These are phyloP conservation scores for Calycina marina DNA, from an alignment of 2,329 filamentous ascomycete species.

Conservation along the genomic window DNA sequence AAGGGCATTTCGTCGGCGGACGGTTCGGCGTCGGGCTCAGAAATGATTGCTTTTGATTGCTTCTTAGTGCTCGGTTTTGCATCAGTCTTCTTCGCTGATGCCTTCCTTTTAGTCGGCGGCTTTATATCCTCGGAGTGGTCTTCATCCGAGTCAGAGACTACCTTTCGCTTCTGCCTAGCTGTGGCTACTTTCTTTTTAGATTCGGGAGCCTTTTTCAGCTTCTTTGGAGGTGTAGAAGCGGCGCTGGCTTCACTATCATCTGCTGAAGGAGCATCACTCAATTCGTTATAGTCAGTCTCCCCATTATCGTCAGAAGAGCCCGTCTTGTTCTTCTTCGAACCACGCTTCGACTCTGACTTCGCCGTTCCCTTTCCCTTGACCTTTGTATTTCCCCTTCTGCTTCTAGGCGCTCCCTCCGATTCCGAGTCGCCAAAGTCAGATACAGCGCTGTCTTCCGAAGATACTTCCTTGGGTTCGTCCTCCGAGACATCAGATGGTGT, in stretches of 20 bases:
- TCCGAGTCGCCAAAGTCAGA: conserved; percentile 11
- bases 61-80: neutral
- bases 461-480: conserved; percentile 4
- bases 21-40: conserved; percentile 14
- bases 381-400: conserved; percentile 26
- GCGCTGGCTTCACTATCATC: conserved; percentile 1
- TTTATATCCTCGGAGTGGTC: neutral
- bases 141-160: no score
- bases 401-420: conserved; percentile 9
- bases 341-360: conserved; percentile 14
- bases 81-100: neutral
- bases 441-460: conserved; percentile 5
- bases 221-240: neutral
- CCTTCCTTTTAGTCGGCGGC: neutral
- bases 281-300: no score
- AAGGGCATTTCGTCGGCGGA: conserved; percentile 5
- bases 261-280: conserved; percentile 1
- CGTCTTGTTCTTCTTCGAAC: conserved; percentile 13
- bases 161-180: no score
- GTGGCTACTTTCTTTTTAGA: no score
- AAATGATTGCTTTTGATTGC: neutral
- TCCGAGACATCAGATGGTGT: conserved; percentile 13
- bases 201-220: neutral
- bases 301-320: neutral
- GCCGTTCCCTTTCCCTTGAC: conserved; percentile 14